These are phyloP conservation scores for Gnomoniopsis smithogilvyi DNA, from an alignment of 2,329 filamentous ascomycete species.

Conservation along the genomic window DNA sequence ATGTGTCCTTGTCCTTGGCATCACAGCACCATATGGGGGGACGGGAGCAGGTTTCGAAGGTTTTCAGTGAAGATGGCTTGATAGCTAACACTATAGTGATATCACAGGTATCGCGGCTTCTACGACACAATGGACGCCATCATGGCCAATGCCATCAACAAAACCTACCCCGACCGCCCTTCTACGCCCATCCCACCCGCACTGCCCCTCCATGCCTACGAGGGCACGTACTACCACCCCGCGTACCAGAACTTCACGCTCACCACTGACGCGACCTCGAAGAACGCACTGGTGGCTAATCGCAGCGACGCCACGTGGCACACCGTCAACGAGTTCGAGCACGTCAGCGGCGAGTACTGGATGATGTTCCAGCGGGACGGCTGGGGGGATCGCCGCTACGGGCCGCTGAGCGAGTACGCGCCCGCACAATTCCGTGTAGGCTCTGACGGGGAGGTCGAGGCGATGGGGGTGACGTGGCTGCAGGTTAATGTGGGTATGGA, in stretches of 20 bases:
- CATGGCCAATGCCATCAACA: slow-evolving; percentile 30
- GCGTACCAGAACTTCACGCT: slow-evolving; percentile 36
- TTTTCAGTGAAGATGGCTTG: neutral
- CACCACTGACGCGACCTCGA: neutral
- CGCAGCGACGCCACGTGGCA: slow-evolving; percentile 30
- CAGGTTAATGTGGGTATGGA: slow-evolving; percentile 16
- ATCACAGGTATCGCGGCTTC: slow-evolving; percentile 20
- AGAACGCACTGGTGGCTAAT: slow-evolving; percentile 23
- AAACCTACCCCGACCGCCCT: slow-evolving; percentile 36
- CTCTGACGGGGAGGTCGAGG: slow-evolving; percentile 24
- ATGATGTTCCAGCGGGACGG: slow-evolving; percentile 25
- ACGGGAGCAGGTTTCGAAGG: neutral
- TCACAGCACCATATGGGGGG: too few species aligned
- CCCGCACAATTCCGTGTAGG: slow-evolving; percentile 31
- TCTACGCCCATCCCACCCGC: slow-evolving; percentile 30
- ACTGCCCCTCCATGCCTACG: slow-evolving; percentile 32
- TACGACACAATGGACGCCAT: slow-evolving; percentile 20
- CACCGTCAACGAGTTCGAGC: slow-evolving; percentile 29
- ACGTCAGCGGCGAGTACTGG: slow-evolving; percentile 35
- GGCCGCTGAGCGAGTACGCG: slow-evolving; percentile 25
- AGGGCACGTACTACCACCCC: slow-evolving; percentile 42
- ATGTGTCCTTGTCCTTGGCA: slow-evolving; percentile 17
- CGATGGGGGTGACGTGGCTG: slow-evolving; percentile 29
- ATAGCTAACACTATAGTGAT: slow-evolving; percentile 11
- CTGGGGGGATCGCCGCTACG: slow-evolving; percentile 24